Base-by-base conservation (phyloP, 108 stramenopile species). In the Chaetoceros tenuissimus region DNA sequence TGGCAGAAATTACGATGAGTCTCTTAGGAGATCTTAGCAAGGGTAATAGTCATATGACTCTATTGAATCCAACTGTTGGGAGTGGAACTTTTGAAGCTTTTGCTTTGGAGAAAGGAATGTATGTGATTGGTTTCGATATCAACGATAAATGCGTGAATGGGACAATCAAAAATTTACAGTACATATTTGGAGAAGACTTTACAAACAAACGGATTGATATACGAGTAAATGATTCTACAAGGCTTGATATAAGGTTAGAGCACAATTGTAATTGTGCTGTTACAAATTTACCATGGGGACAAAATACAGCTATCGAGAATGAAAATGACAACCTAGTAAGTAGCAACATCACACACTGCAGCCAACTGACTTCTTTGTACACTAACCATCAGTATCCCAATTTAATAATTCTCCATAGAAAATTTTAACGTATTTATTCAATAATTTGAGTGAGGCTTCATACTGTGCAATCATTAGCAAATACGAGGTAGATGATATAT, bases 281-380 rank as follows among this genome's bases (percentile, higher is more conserved):
- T 43, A 51, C 78, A 18, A 85, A 82, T 64, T 55, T 85, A 3
- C 84, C 84, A 1, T 85, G 84, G 84, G 73, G 72, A 31, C 68
- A 73, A 0, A 75, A 67, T 46, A 65, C 60, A 3, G 57, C 48
- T 44, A 63, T 59, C 31, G 55, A 48, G 46, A 17, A 51, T 51
- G 30, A 3, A 34, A 24, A 1, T 28, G 29, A 31, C 7, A 24
- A 56, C 1, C 31, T 21, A 19, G 59, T 45, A 8, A 28, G 31
- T 31, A n/a, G 22, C 50, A 57, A 31, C 18, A 29, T n/a, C n/a
- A n/a, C n/a, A n/a, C n/a, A n/a, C n/a, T n/a, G n/a, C n/a, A n/a
- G n/a, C n/a, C n/a, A n/a, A n/a, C n/a, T n/a, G n/a, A n/a, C n/a
- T n/a, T n/a, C n/a, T n/a, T n/a, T n/a, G n/a, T n/a, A n/a, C n/a